Percentiles rank a stretch among this genome's conserved stretches.
Evolutionary conservation across 139 green algal genomes (phyloP).

Genomic region (Chlamydomonas schloesseri): DNA sequence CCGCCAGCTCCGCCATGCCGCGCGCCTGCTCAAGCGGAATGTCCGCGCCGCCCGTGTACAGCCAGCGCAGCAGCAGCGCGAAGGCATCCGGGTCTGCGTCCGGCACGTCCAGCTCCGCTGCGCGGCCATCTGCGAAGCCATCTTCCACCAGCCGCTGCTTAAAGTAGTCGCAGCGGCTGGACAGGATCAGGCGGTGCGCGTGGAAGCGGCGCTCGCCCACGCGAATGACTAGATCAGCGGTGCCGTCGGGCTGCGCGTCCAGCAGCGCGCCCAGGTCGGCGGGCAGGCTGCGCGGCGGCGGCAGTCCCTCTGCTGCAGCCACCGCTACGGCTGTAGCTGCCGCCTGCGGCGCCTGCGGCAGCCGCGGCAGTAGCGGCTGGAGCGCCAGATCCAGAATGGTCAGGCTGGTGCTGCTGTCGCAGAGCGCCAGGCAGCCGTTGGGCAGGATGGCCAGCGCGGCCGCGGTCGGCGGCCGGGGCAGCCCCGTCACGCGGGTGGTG

Average conservation of each 20-base stretch:
- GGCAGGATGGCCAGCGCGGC: not conserved
- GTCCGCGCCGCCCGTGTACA: not conserved
- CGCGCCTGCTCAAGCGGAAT: not conserved
- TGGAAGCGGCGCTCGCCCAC: not conserved
- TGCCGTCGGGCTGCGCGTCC: not conserved
- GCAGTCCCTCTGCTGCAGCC: no score
- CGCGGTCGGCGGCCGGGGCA: not conserved
- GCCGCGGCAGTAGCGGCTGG: not conserved
- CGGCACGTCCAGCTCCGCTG: not conserved
- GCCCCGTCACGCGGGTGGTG: not conserved
- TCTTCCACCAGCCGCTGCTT: not conserved
- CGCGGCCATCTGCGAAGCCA: not conserved
- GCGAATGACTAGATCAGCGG: not conserved
- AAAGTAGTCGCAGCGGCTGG: not conserved
- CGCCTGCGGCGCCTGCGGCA: no score
- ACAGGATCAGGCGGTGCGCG: not conserved
- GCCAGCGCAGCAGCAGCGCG: not conserved
- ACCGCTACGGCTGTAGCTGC: no score
- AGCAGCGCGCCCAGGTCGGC: not conserved
- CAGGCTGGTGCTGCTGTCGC: not conserved
- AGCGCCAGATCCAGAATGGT: not conserved
- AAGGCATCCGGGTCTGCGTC: not conserved
- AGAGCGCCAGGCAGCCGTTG: not conserved
- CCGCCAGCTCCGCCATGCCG: not conserved
- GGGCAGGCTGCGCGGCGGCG: not conserved